Evolutionary conservation across 805 yeast genomes (phyloP).

Genomic region (Candida mattraensis): DNA sequence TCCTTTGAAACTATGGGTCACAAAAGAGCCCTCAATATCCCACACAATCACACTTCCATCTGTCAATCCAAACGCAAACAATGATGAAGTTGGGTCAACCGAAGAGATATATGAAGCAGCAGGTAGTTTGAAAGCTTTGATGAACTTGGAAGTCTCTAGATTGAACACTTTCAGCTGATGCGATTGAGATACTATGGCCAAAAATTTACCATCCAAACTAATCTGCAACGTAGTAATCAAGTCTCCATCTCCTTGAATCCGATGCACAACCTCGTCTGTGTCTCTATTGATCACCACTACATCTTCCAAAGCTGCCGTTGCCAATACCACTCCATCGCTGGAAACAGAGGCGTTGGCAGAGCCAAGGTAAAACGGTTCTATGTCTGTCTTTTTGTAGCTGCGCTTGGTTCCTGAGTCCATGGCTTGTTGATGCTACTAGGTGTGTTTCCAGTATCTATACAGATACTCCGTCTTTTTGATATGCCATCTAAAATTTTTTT

Average conservation of each 20-base stretch:
- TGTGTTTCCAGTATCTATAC: too few relatives aligned
- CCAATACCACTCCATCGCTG: slow-evolving; percentile 59
- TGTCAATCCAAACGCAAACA: slow-evolving; percentile 92
- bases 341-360: slow-evolving; percentile 74
- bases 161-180: slow-evolving; percentile 73
- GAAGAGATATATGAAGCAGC: slow-evolving; percentile 83
- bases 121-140: slow-evolving; percentile 57
- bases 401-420: slow-evolving; percentile 25
- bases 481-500: slow-evolving; percentile 1
- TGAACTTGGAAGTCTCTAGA: slow-evolving; percentile 39
- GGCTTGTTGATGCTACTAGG: not conserved
- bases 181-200: slow-evolving; percentile 80
- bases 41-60: slow-evolving; percentile 91
- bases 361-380: slow-evolving; percentile 86
- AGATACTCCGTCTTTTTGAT: not conserved
- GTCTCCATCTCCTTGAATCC: slow-evolving; percentile 83
- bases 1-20: slow-evolving; percentile 89
- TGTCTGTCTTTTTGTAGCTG: slow-evolving; percentile 40
- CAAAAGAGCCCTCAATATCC: slow-evolving; percentile 85
- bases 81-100: slow-evolving; percentile 76
- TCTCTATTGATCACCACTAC: slow-evolving; percentile 65
- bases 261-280: slow-evolving; percentile 56
- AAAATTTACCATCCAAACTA: slow-evolving; percentile 69
- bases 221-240: slow-evolving; percentile 70
- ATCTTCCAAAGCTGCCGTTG: slow-evolving; percentile 79